Percentiles rank a stretch among this genome's conserved stretches.
Conservation (phyloP, 352 stramenopile genomes). For the Globisporangium megalacanthum region DNA sequence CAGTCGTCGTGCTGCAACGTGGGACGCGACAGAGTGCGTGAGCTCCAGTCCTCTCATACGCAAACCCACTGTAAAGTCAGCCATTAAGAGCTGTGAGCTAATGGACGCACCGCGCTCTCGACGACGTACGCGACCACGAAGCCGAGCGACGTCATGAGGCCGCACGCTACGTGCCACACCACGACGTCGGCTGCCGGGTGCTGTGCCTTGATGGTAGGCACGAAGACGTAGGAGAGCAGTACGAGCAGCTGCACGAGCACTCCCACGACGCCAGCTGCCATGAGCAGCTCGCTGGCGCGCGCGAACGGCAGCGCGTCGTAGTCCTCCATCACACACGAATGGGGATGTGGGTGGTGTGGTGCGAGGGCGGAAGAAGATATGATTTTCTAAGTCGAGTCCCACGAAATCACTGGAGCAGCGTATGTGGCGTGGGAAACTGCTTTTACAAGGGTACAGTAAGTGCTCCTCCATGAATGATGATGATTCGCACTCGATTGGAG, state of each 20-base stretch:
- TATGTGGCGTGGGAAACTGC: no score
- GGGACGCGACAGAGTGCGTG: neutral
- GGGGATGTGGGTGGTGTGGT: no score
- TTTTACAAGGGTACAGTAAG: no score
- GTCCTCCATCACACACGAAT: slow-evolving; percentile 13
- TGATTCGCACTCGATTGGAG: no score
- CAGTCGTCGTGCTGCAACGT: slow-evolving; percentile 26
- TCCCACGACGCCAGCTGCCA: slow-evolving; percentile 56
- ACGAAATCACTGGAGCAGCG: no score
- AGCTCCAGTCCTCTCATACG: neutral
- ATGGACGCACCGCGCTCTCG: slow-evolving; percentile 22
- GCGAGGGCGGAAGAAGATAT: no score
- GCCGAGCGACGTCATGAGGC: slow-evolving; percentile 49
- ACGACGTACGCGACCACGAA: slow-evolving; percentile 54
- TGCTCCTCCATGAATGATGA: no score
- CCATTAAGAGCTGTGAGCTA: neutral
- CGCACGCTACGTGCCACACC: slow-evolving; percentile 72
- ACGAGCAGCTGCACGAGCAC: slow-evolving; percentile 55
- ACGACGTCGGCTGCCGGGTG: slow-evolving; percentile 72
- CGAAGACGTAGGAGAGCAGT: slow-evolving; percentile 61
- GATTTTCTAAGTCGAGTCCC: no score
- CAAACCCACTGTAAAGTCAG: neutral
- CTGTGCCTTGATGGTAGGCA: slow-evolving; percentile 75
- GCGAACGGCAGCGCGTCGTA: slow-evolving; percentile 58
- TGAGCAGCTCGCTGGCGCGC: slow-evolving; percentile 47